Evolutionary conservation across 345 rosid genomes (phyloP).

Genomic region (Rhodomyrtus tomentosa): DNA sequence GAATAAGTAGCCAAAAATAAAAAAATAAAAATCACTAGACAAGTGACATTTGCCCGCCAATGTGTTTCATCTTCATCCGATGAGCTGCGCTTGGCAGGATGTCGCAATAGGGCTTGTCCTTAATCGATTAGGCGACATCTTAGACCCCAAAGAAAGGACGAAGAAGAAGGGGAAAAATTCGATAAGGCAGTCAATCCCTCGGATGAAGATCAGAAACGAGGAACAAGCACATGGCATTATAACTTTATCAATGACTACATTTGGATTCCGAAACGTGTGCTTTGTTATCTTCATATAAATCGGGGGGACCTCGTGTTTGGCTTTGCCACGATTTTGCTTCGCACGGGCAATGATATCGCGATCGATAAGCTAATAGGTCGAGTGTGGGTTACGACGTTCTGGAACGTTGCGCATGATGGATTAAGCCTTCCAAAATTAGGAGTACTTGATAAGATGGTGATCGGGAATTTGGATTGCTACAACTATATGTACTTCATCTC

Average conservation of each 20-base stretch:
- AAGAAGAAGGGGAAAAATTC: not conserved
- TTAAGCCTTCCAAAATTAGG: not conserved
- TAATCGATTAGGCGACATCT: not conserved
- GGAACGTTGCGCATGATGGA: not conserved
- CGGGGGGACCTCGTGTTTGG: not conserved
- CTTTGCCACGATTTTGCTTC: not conserved
- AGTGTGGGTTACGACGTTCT: not conserved
- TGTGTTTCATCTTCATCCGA: not conserved
- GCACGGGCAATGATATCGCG: not conserved
- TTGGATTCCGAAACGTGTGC: not conserved
- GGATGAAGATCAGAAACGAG: not conserved
- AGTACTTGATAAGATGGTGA: not conserved
- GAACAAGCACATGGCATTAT: not conserved
- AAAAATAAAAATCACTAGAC: too few species aligned
- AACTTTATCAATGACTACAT: not conserved
- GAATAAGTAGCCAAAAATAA: not conserved
- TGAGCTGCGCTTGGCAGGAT: not conserved
- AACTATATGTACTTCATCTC: not conserved
- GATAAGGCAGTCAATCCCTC: not conserved
- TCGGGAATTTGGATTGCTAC: not conserved
- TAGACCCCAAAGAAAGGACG: not conserved
- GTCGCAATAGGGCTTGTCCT: not conserved
- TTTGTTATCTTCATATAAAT: not conserved
- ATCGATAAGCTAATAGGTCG: not conserved
- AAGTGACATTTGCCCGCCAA: not conserved